Percentiles rank a stretch among this genome's conserved stretches.
Evolutionary conservation across 768 basidiomycete species (phyloP).

Genomic region (Termitomyces sp.): DNA sequence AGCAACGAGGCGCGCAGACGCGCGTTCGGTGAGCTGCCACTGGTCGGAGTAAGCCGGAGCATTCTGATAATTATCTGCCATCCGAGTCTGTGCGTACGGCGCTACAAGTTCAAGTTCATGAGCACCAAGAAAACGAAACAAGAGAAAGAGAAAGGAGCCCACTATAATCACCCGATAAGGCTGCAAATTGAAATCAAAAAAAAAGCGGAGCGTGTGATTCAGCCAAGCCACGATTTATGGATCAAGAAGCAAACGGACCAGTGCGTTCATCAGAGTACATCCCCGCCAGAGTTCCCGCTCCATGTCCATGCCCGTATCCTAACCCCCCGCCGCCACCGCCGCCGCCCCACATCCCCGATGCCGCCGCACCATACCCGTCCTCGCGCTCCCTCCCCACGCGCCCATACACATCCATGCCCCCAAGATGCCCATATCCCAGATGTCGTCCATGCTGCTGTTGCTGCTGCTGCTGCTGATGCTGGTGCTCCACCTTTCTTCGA

Average conservation of each 20-base stretch:
- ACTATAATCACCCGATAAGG: constrained; percentile 47
- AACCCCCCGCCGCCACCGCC: too few relatives aligned
- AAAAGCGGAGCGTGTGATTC: too few relatives aligned
- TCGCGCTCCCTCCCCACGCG: constrained; percentile 20
- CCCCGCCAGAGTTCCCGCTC: too few relatives aligned
- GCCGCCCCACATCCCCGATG: constrained; percentile 24
- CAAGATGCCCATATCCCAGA: not conserved
- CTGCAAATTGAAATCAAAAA: constrained; percentile 22
- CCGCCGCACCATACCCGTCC: constrained; percentile 24
- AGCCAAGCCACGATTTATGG: not conserved
- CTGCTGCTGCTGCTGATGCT: too few relatives aligned
- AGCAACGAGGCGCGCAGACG: constrained; percentile 57
- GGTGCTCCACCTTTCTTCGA: constrained; percentile 22
- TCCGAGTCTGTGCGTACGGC: not conserved
- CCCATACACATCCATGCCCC: constrained; percentile 18
- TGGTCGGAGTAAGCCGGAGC: constrained; percentile 15
- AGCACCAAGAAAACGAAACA: not conserved
- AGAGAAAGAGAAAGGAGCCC: constrained; percentile 11
- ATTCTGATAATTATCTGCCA: constrained; percentile 20
- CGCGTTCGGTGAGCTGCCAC: constrained; percentile 54
- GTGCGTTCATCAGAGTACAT: constrained; percentile 60
- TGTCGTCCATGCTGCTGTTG: too few relatives aligned
- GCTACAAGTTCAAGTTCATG: not conserved
- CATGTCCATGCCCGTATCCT: too few relatives aligned
- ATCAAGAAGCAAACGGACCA: constrained; percentile 38